Base-by-base conservation (phyloP, 768 basidiomycete genomes). In the Lactarius psammicola region DNA sequence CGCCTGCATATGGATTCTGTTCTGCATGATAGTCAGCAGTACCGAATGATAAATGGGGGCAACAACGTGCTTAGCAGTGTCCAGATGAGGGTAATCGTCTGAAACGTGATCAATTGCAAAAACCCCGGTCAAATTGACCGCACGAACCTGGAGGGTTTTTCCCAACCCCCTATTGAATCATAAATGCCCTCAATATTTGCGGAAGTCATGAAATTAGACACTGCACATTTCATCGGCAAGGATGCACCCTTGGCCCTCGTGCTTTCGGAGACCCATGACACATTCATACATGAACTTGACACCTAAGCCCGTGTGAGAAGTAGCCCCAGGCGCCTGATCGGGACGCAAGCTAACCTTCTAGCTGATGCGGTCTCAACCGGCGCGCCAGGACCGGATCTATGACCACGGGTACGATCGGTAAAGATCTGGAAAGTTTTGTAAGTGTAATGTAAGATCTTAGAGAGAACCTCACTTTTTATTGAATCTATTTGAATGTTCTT, bases 11-110 rank as follows among this genome's bases (percentile, higher is more conserved):
- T 4, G 90, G 89, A 71, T 88, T 94, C 78, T 97, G 95, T 73
- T 87, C 94, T 95, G 71, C 40, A 59, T 40, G 26, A 38, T 31
- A 33, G 59, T 46, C 31, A 67, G 58, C 36, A 30, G 56, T 31
- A 26, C 15, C 4, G 46, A 54, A 36, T 51, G 18, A 56, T 23
- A 30, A 34, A 30, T n/a, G 20, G 62, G 20, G 23, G 7, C n/a
- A 4, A n/a, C 44, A 33, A 61, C 87, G 72, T 72, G 95, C 95
- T 92, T 23, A 99, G 82, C 11, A 99, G 78, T 0, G 94, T 98
- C 90, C 94, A 95, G 9, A 98, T 79, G 17, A 99, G 82, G n/a
- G 88, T 80, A 62, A 99, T 95, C 0, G 95, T 95, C 87, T 95
- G 75, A 74, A 64, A 38, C 28, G 36, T 58, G 56, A 56, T 59